Conservation (phyloP, 1,284 basidiomycete genomes). For the Tilletia horrida region DNA sequence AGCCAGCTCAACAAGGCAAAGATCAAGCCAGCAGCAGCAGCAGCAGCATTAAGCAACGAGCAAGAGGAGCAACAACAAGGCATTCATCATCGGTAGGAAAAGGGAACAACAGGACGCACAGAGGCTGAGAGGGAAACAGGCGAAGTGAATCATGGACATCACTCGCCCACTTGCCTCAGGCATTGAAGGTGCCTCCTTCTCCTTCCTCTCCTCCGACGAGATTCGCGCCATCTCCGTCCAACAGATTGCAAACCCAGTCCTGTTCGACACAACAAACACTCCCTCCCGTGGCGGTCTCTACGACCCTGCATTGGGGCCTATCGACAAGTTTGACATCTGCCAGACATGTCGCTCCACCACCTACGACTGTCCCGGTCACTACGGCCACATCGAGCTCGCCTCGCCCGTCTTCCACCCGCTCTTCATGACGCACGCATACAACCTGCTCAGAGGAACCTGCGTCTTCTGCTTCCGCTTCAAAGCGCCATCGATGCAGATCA, state of each 20-base stretch:
- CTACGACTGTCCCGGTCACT: constrained; percentile 95
- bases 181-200: constrained; percentile 84
- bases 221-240: constrained; percentile 90
- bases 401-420: constrained; percentile 93
- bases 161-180: constrained; percentile 80
- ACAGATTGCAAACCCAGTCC: constrained; percentile 86
- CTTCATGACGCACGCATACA: constrained; percentile 90
- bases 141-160: constrained; percentile 72
- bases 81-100: not conserved
- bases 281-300: constrained; percentile 91
- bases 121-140: not conserved
- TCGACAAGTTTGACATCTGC: constrained; percentile 74
- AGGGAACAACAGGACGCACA: not conserved
- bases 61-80: not conserved
- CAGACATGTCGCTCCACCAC: constrained; percentile 86
- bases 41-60: not conserved
- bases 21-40: not conserved
- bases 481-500: constrained; percentile 69
- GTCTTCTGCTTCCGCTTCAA: constrained; percentile 95
- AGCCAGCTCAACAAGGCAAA: no score
- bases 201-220: constrained; percentile 87
- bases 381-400: constrained; percentile 97
- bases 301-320: constrained; percentile 90
- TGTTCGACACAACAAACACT: constrained; percentile 88
- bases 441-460: constrained; percentile 83